A percentile compares a stretch with the other conserved stretches of the same genome.
Conservation (phyloP, 805 yeast species). For the Metschnikowia continentalis region DNA sequence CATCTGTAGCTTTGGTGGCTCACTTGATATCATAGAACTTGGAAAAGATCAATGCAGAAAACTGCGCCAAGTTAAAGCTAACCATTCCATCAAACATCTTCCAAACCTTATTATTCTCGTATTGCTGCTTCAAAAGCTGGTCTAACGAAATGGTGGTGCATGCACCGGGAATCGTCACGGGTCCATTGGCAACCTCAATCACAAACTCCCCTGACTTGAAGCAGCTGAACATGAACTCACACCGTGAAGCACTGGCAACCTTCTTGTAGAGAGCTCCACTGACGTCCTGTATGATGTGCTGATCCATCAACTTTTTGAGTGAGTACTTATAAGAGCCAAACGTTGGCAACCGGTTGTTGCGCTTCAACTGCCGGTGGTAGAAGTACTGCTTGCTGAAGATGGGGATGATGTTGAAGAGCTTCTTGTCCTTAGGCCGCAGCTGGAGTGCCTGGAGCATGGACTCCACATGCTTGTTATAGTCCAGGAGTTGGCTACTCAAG, state of each 20-base stretch:
- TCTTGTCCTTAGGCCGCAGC: slow-evolving; percentile 43
- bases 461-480: slow-evolving; percentile 47
- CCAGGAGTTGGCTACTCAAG: slow-evolving; percentile 41
- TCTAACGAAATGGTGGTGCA: slow-evolving; percentile 59
- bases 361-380: slow-evolving; percentile 66
- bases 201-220: slow-evolving; percentile 68
- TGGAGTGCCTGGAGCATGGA: slow-evolving; percentile 40
- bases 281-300: slow-evolving; percentile 58
- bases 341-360: slow-evolving; percentile 61
- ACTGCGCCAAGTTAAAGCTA: slow-evolving; percentile 60
- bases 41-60: slow-evolving; percentile 65
- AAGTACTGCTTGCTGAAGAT: slow-evolving; percentile 71
- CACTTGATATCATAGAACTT: slow-evolving; percentile 59
- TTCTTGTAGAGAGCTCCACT: slow-evolving; percentile 44
- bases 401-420: slow-evolving; percentile 45
- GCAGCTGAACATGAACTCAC: slow-evolving; percentile 72
- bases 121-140: slow-evolving; percentile 67
- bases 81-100: slow-evolving; percentile 65
- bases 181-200: slow-evolving; percentile 71
- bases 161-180: slow-evolving; percentile 63
- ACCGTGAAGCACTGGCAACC: slow-evolving; percentile 53
- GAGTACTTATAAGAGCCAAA: slow-evolving; percentile 78
- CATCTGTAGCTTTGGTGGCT: too few relatives aligned
- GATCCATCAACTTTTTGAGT: slow-evolving; percentile 70
- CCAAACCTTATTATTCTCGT: slow-evolving; percentile 54